These are phyloP conservation scores for Phaeosphaeriaceae sp. DNA, from an alignment of 2,329 filamentous ascomycete species.

Conservation along the genomic window DNA sequence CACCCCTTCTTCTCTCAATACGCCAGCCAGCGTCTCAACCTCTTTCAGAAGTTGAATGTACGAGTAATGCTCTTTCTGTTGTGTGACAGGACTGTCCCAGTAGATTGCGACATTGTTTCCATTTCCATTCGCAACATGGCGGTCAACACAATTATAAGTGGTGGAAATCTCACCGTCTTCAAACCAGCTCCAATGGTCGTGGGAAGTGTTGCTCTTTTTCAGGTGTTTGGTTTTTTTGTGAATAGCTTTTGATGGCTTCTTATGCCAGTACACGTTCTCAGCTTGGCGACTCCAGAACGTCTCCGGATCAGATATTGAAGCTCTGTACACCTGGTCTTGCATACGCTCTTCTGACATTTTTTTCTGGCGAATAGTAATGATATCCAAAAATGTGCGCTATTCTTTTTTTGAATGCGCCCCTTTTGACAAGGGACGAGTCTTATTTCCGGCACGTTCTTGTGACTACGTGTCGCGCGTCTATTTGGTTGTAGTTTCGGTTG, in stretches of 20 bases:
- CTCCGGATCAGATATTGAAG: constrained; percentile 72
- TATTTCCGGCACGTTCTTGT: too few species aligned
- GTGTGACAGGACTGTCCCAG: constrained; percentile 87
- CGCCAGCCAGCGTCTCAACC: constrained; percentile 81
- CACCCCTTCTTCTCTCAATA: constrained; percentile 81
- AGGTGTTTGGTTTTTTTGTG: constrained; percentile 68
- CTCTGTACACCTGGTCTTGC: constrained; percentile 58
- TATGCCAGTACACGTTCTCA: constrained; percentile 79
- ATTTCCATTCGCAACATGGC: constrained; percentile 79
- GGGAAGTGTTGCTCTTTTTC: constrained; percentile 62
- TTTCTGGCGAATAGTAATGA: too few species aligned
- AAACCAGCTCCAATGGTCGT: constrained; percentile 90
- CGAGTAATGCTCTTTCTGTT: constrained; percentile 72
- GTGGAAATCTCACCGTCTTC: constrained; percentile 87
- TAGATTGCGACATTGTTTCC: constrained; percentile 77
- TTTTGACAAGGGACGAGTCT: too few species aligned
- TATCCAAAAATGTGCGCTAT: too few species aligned
- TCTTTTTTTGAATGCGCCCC: too few species aligned
- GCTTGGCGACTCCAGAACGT: constrained; percentile 80
- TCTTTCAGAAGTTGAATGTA: constrained; percentile 79
- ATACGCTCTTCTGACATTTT: constrained; percentile 29
- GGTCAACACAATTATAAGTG: constrained; percentile 88
- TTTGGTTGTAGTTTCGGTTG: too few species aligned
- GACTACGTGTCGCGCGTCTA: too few species aligned
- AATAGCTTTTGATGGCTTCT: constrained; percentile 69